Conservation (phyloP, 2,329 filamentous ascomycete genomes). For the Colletotrichum eleusines region DNA sequence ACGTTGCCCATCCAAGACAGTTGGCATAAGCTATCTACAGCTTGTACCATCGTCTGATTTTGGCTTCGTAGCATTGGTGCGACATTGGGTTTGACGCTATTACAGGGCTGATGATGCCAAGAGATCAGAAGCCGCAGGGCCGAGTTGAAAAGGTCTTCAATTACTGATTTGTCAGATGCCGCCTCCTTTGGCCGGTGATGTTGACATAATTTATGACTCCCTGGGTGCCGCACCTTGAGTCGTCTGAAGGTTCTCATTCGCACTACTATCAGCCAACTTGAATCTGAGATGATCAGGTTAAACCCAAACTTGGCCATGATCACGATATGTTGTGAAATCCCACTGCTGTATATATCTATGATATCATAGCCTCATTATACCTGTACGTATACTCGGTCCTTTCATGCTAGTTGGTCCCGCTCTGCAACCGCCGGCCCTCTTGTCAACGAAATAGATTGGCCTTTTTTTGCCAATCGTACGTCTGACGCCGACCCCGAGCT, state of each 20-base stretch:
- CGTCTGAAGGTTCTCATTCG: not conserved
- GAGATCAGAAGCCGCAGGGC: too few species aligned
- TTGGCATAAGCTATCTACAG: not conserved
- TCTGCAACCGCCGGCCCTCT: not conserved
- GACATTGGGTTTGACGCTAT: not conserved
- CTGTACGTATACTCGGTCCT: not conserved
- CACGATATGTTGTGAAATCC: not conserved
- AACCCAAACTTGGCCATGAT: too few species aligned
- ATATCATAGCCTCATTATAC: conserved; percentile 9
- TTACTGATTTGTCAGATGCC: not conserved
- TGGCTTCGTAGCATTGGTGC: not conserved
- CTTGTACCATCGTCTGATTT: not conserved
- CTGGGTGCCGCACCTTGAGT: not conserved
- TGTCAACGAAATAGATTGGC: not conserved
- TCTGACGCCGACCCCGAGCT: not conserved
- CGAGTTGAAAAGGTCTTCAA: not conserved
- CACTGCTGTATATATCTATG: not conserved
- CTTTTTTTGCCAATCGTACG: not conserved
- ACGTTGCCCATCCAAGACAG: not conserved
- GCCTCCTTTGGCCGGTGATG: not conserved
- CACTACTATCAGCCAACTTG: too few species aligned
- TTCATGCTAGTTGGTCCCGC: not conserved
- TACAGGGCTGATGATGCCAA: too few species aligned
- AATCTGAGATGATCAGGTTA: not conserved
- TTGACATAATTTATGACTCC: too few species aligned